Evolutionary conservation across 345 rosid genomes (phyloP).

Genomic region (Eucalyptus tenuipes): DNA sequence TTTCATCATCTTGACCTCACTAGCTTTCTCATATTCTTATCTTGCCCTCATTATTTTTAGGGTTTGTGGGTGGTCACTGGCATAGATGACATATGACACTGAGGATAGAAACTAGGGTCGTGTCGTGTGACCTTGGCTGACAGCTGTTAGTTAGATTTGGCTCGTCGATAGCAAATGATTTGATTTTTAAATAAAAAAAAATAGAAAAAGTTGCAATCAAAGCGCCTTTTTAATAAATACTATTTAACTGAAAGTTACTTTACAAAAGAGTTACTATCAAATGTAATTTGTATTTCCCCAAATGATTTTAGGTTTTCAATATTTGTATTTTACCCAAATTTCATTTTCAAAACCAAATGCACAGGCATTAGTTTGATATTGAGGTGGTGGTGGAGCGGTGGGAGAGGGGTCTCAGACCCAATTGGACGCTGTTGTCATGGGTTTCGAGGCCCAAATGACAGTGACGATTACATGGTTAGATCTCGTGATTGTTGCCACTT

Average conservation of each 20-base stretch:
- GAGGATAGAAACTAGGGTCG: no score
- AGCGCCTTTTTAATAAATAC: no score
- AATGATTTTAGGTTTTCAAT: no score
- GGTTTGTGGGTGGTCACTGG: fast-evolving
- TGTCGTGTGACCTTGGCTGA: fast-evolving
- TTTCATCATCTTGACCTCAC: fast-evolving
- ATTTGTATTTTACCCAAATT: no score
- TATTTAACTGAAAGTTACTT: no score
- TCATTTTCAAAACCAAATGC: no score
- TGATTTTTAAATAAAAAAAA: no score
- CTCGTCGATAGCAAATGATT: no score
- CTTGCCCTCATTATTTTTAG: fast-evolving
- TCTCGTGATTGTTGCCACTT: neutral
- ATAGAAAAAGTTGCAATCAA: no score
- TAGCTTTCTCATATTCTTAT: no score
- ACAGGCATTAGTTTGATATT: neutral
- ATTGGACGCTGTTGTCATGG: neutral
- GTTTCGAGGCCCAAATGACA: neutral
- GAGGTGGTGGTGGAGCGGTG: neutral
- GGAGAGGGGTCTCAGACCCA: neutral
- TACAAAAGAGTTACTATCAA: no score
- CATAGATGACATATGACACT: fast-evolving
- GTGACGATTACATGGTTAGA: neutral
- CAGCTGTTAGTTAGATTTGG: fast-evolving
- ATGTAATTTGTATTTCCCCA: no score